These are phyloP conservation scores for Perkinsus chesapeaki DNA, from an alignment of 169 alveolate genomes.

Conservation along the genomic window DNA sequence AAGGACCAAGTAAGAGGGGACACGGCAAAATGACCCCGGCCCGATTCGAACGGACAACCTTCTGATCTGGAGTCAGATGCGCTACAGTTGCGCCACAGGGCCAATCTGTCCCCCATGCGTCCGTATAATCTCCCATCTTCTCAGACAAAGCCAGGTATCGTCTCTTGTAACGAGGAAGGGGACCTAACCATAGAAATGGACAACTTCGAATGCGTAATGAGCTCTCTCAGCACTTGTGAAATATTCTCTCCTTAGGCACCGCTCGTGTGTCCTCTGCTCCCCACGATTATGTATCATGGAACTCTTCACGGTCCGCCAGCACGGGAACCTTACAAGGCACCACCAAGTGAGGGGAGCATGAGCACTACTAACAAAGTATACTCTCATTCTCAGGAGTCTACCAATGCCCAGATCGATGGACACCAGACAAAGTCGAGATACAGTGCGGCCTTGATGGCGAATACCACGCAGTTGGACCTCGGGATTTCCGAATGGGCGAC, in stretches of 20 bases:
- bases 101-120: too few species aligned
- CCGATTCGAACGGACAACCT: too few species aligned
- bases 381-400: background rate
- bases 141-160: background rate
- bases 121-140: too few species aligned
- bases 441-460: background rate
- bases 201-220: background rate
- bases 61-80: too few species aligned
- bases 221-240: background rate
- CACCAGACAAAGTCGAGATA: background rate
- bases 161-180: background rate
- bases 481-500: background rate
- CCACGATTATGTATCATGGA: background rate
- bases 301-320: background rate
- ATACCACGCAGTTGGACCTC: background rate
- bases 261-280: background rate
- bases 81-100: too few species aligned
- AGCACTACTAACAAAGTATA: background rate
- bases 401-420: slow-evolving; percentile 1
- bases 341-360: background rate
- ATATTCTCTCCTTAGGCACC: background rate
- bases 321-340: background rate
- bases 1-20: too few species aligned
- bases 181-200: background rate
- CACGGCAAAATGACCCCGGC: too few species aligned